Evolutionary conservation across 345 rosid genomes (phyloP).

Genomic region (Cardamine resedifolia): DNA sequence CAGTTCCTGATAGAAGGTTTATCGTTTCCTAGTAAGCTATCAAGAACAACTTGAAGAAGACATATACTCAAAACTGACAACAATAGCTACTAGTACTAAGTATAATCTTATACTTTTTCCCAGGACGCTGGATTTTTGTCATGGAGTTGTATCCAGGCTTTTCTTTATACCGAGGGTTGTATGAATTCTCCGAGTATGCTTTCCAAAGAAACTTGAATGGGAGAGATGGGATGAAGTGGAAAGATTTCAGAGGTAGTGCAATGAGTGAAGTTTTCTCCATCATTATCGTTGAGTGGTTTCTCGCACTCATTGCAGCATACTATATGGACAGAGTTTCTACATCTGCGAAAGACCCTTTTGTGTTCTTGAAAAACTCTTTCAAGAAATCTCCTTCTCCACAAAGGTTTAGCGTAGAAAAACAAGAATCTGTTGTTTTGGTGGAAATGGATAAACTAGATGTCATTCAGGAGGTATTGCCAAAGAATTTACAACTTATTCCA

Average conservation of each 20-base stretch:
- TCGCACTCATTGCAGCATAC: slow-evolving; percentile 46
- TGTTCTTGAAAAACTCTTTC: slow-evolving; percentile 45
- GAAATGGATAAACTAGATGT: slow-evolving; percentile 81
- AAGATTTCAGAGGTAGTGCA: slow-evolving; percentile 57
- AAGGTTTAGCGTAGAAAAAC: slow-evolving; percentile 50
- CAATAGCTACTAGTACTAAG: too few relatives aligned
- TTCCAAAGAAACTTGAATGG: slow-evolving; percentile 51
- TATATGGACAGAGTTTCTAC: too few relatives aligned
- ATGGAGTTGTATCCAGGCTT: slow-evolving; percentile 91
- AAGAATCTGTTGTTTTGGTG: slow-evolving; percentile 56
- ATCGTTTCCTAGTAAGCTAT: slow-evolving; percentile 74
- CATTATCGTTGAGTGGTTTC: slow-evolving; percentile 69
- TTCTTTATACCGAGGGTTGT: slow-evolving; percentile 76
- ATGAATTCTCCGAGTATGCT: slow-evolving; percentile 65
- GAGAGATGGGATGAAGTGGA: slow-evolving; percentile 73
- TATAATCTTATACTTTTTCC: too few relatives aligned
- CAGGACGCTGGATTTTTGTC: slow-evolving; percentile 62
- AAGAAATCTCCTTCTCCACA: slow-evolving; percentile 38
- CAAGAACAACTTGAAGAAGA: neutral
- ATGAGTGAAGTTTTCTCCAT: slow-evolving; percentile 62
- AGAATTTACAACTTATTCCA: too few relatives aligned
- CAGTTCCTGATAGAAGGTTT: slow-evolving; percentile 54
- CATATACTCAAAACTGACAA: too few relatives aligned
- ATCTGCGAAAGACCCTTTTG: slow-evolving; percentile 50
- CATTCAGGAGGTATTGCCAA: slow-evolving; percentile 84